Percentiles rank a stretch among this genome's conserved stretches.
These are phyloP conservation scores for Umbellularia californica DNA, from an alignment of 164 flowering plant species.

Conservation along the genomic window DNA sequence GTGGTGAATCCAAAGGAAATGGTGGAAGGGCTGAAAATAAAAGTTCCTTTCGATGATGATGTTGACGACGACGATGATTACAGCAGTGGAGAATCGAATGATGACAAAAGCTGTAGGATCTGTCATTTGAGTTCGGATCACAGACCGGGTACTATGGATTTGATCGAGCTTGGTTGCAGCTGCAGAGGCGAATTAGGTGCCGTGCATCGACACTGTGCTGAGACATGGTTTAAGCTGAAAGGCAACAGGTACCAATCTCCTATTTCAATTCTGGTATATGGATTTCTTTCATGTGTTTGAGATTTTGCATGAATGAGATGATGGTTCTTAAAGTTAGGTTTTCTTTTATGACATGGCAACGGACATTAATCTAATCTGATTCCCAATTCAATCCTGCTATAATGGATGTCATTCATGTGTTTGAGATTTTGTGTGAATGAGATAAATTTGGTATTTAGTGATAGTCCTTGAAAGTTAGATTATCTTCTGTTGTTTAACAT, in stretches of 20 bases:
- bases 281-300: not conserved
- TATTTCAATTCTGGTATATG: not conserved
- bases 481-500: too few species aligned
- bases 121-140: constrained; percentile 69
- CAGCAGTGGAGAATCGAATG: constrained; percentile 16
- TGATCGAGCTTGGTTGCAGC: constrained; percentile 73
- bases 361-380: too few species aligned
- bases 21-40: constrained; percentile 14
- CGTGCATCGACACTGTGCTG: constrained; percentile 74
- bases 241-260: constrained; percentile 69
- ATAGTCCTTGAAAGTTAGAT: too few species aligned
- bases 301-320: too few species aligned
- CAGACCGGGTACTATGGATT: constrained; percentile 27
- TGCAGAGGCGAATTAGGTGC: constrained; percentile 80
- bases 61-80: constrained; percentile 35
- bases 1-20: constrained; percentile 18
- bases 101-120: constrained; percentile 64
- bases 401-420: too few species aligned
- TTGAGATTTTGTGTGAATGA: too few species aligned
- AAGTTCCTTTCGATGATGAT: constrained; percentile 17
- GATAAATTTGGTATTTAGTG: too few species aligned
- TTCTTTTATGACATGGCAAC: too few species aligned
- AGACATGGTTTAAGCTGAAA: constrained; percentile 83
- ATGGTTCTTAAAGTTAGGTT: too few species aligned
- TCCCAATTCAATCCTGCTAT: too few species aligned